phyloP scores from a whole-genome alignment of 768 basidiomycete species.

The Lyophyllum semitale region DNA sequence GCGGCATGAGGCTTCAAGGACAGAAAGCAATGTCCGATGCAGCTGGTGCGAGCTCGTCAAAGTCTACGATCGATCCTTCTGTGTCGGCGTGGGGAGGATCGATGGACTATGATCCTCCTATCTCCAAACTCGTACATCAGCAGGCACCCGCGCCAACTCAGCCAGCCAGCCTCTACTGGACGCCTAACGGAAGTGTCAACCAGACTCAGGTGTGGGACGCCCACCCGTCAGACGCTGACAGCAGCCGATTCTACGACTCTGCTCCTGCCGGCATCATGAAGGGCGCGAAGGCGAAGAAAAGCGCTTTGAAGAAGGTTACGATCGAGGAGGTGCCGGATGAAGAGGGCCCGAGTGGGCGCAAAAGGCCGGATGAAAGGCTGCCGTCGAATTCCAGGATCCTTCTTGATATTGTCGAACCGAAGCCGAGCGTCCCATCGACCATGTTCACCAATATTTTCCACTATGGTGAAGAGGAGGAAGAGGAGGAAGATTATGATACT shows the following conservation, averaged over 20 bases:
- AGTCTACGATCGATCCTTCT: constrained; percentile 10
- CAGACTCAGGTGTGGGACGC: constrained; percentile 15
- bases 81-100: constrained; percentile 1
- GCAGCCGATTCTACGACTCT: background rate
- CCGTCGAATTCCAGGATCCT: constrained; percentile 36
- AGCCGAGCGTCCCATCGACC: constrained; percentile 39
- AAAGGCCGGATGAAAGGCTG: constrained; percentile 27
- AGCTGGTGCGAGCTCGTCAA: background rate
- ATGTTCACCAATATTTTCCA: constrained; percentile 40
- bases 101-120: constrained; percentile 4
- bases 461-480: constrained; percentile 27
- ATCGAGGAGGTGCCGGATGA: constrained; percentile 50
- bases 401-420: constrained; percentile 41
- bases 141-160: background rate
- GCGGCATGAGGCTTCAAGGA: constrained; percentile 6
- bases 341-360: constrained; percentile 29
- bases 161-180: constrained; percentile 13
- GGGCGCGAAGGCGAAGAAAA: constrained; percentile 26
- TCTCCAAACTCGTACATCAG: constrained; percentile 5
- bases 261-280: constrained; percentile 16
- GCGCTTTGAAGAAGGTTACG: constrained; percentile 34
- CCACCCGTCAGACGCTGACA: background rate
- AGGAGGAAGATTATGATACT: constrained; percentile 18
- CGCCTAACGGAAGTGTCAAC: constrained; percentile 7
- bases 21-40: background rate